phyloP scores from a whole-genome alignment of 176 grass and related monocot species.

The Triticum urartu region DNA sequence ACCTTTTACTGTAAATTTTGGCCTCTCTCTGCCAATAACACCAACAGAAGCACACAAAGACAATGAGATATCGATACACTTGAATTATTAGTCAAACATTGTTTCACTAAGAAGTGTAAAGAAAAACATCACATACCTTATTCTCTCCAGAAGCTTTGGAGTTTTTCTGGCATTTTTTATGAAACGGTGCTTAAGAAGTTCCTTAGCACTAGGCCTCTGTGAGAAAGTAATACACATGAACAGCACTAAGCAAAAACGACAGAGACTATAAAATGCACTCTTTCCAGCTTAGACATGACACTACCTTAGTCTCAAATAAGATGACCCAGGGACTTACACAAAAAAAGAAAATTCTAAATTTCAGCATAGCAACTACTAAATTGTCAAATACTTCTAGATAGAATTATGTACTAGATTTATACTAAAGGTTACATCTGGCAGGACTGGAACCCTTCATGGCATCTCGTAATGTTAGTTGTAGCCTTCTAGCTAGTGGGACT shows the following conservation, averaged over 20 bases:
- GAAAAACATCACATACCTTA: conserved; percentile 54
- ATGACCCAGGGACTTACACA: not conserved
- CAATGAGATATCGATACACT: conserved; percentile 14
- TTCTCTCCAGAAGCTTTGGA: conserved; percentile 94
- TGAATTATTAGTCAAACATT: conserved; percentile 15
- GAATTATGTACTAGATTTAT: conserved; percentile 6
- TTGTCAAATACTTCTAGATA: conserved; percentile 2
- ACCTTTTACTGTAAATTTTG: conserved; percentile 66
- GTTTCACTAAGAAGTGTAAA: conserved; percentile 6
- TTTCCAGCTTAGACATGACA: conserved; percentile 26
- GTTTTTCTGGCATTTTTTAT: conserved; percentile 95
- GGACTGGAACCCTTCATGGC: not conserved
- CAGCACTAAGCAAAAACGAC: conserved; percentile 17
- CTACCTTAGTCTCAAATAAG: conserved; percentile 21
- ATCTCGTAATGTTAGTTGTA: conserved; percentile 6
- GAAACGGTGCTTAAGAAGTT: conserved; percentile 95
- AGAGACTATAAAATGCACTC: not conserved
- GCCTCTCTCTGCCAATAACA: conserved; percentile 66
- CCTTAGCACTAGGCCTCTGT: conserved; percentile 96
- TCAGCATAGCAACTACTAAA: conserved; percentile 22
- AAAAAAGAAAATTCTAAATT: conserved; percentile 1
- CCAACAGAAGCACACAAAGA: conserved; percentile 24
- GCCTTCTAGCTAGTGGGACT: not conserved
- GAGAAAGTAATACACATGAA: conserved; percentile 40
- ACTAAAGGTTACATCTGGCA: not conserved